phyloP scores from a whole-genome alignment of 352 stramenopile genomes.

The Globisporangium mamillatum region DNA sequence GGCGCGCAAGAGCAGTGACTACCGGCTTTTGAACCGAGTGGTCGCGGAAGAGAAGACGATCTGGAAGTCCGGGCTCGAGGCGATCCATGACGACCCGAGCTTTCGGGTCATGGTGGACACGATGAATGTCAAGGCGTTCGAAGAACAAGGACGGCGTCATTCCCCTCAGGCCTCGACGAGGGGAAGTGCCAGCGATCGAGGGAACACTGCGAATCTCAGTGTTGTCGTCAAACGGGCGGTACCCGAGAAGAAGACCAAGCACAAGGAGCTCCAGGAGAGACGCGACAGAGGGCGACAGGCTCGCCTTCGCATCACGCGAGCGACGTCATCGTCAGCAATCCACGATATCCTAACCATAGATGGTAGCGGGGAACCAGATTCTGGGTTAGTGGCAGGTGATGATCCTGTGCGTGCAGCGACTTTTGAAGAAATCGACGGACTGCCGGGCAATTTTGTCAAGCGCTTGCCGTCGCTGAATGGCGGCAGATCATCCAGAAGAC shows the following conservation, averaged over 20 bases:
- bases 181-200: neutral
- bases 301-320: constrained; percentile 30
- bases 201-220: neutral
- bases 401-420: neutral
- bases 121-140: neutral
- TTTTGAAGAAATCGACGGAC: constrained; percentile 12
- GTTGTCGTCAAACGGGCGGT: constrained; percentile 19
- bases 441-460: constrained; percentile 5
- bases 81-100: constrained; percentile 45
- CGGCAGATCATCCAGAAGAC: neutral
- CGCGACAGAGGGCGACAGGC: constrained; percentile 55
- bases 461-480: constrained; percentile 4
- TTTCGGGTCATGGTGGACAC: constrained; percentile 10
- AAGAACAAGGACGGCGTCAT: neutral
- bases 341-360: neutral
- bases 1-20: constrained; percentile 53
- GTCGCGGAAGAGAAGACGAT: constrained; percentile 44
- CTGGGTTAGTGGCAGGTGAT: neutral
- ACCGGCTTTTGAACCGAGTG: constrained; percentile 52
- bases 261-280: constrained; percentile 56
- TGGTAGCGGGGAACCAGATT: neutral
- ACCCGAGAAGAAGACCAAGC: constrained; percentile 62
- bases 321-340: constrained; percentile 7
- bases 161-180: neutral
- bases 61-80: constrained; percentile 49